phyloP scores from a whole-genome alignment of 1,139 yeast species.

The Spathaspora sp. region DNA sequence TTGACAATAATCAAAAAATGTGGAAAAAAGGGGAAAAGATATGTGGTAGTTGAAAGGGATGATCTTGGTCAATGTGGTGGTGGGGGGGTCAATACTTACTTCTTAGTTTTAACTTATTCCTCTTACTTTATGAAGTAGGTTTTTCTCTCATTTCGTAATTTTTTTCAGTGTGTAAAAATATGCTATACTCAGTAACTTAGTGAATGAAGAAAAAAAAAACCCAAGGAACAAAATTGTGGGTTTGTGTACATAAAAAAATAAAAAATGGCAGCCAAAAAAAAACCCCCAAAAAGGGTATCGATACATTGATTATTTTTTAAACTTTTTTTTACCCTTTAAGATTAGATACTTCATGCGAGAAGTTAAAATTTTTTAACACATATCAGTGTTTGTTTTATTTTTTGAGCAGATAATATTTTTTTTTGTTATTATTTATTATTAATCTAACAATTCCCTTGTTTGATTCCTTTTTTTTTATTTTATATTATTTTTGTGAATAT shows the following conservation, averaged over 20 bases:
- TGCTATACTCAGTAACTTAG: not conserved
- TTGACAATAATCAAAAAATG: not conserved
- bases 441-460: not conserved
- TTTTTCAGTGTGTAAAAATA: not conserved
- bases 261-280: slow-evolving; percentile 1
- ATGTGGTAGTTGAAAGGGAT: slow-evolving; percentile 2
- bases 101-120: not conserved
- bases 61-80: not conserved
- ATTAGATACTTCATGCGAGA: not conserved
- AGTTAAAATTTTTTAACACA: not conserved
- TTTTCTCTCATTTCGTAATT: slow-evolving; percentile 1
- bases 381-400: too few relatives aligned
- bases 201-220: not conserved
- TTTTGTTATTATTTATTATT: not conserved
- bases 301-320: not conserved
- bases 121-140: not conserved
- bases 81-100: too few relatives aligned
- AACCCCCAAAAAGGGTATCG: not conserved
- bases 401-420: not conserved
- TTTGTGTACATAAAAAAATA: not conserved
- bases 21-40: not conserved
- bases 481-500: too few relatives aligned
- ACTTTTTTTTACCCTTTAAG: not conserved
- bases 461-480: not conserved
- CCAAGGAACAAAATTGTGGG: not conserved